Conservation (phyloP, 352 stramenopile genomes). For the Globisporangium cederbergense region DNA sequence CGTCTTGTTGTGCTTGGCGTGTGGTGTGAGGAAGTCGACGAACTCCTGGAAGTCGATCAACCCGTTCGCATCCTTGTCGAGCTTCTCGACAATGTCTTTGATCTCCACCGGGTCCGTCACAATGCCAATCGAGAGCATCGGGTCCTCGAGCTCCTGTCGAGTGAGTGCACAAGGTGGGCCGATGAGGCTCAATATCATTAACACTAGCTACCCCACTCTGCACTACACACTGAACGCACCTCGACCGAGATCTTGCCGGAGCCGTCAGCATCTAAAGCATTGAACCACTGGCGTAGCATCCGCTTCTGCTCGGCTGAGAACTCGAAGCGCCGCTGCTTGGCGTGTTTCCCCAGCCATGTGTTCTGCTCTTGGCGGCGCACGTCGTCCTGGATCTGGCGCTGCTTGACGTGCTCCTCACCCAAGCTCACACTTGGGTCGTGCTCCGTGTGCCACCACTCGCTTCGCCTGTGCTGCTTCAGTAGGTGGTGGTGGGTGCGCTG, state of each 20-base stretch:
- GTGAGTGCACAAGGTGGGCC: not conserved
- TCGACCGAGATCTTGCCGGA: slow-evolving; percentile 76
- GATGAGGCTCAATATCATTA: too few relatives aligned
- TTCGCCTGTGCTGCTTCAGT: slow-evolving; percentile 7
- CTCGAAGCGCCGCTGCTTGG: slow-evolving; percentile 56
- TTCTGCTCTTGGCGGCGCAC: slow-evolving; percentile 63
- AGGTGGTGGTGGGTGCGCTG: not conserved
- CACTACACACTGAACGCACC: slow-evolving; percentile 11
- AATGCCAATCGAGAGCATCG: slow-evolving; percentile 77
- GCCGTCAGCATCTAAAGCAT: slow-evolving; percentile 59
- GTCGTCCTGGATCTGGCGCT: slow-evolving; percentile 42
- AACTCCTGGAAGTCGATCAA: slow-evolving; percentile 82
- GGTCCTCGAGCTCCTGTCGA: slow-evolving; percentile 58
- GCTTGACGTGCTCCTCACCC: slow-evolving; percentile 19
- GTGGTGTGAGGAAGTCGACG: slow-evolving; percentile 68
- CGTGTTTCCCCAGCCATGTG: slow-evolving; percentile 60
- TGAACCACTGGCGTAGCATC: slow-evolving; percentile 78
- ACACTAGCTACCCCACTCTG: not conserved
- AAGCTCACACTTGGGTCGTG: slow-evolving; percentile 19
- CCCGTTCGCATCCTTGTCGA: slow-evolving; percentile 72
- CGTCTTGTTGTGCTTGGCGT: slow-evolving; percentile 36
- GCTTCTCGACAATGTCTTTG: slow-evolving; percentile 43
- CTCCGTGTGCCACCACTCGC: slow-evolving; percentile 36
- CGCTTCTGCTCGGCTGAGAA: slow-evolving; percentile 70
- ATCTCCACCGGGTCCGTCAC: slow-evolving; percentile 68